phyloP scores from a whole-genome alignment of 192 early-diverging fungal genomes.

The Kickxella alabastrina region DNA sequence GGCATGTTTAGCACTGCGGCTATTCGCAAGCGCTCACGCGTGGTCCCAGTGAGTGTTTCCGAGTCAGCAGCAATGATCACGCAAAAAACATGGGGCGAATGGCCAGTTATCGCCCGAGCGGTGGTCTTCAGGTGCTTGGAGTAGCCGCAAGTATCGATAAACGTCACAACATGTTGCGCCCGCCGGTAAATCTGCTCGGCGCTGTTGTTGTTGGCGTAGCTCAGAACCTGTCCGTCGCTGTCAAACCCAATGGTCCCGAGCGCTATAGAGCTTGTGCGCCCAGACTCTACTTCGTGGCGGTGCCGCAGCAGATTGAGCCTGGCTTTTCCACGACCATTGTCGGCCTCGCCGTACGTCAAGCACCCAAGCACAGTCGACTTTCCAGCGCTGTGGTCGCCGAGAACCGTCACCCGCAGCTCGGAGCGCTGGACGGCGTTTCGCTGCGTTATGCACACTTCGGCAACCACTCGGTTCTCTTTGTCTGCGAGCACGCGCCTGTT shows the following conservation, averaged over 20 bases:
- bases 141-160: slow-evolving; percentile 88
- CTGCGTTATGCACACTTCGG: slow-evolving; percentile 71
- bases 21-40: slow-evolving; percentile 74
- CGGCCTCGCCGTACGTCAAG: slow-evolving; percentile 73
- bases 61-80: slow-evolving; percentile 72
- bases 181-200: slow-evolving; percentile 73
- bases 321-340: slow-evolving; percentile 83
- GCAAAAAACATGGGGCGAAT: slow-evolving; percentile 85
- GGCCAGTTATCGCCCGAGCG: slow-evolving; percentile 84
- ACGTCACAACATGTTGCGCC: slow-evolving; percentile 74
- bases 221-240: slow-evolving; percentile 64
- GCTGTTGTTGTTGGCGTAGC: slow-evolving; percentile 72
- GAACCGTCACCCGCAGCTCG: slow-evolving; percentile 78
- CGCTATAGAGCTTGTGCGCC: slow-evolving; percentile 86
- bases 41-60: slow-evolving; percentile 61
- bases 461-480: slow-evolving; percentile 54
- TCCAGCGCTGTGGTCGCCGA: slow-evolving; percentile 76
- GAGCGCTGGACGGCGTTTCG: slow-evolving; percentile 62
- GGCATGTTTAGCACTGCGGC: slow-evolving; percentile 78
- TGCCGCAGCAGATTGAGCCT: slow-evolving; percentile 83
- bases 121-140: slow-evolving; percentile 88
- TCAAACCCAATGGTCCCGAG: slow-evolving; percentile 85
- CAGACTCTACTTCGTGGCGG: slow-evolving; percentile 86
- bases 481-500: slow-evolving; percentile 17
- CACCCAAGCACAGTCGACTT: slow-evolving; percentile 85